Conservation (phyloP, 2,329 filamentous ascomycete species). For the Cladosporium sp. region DNA sequence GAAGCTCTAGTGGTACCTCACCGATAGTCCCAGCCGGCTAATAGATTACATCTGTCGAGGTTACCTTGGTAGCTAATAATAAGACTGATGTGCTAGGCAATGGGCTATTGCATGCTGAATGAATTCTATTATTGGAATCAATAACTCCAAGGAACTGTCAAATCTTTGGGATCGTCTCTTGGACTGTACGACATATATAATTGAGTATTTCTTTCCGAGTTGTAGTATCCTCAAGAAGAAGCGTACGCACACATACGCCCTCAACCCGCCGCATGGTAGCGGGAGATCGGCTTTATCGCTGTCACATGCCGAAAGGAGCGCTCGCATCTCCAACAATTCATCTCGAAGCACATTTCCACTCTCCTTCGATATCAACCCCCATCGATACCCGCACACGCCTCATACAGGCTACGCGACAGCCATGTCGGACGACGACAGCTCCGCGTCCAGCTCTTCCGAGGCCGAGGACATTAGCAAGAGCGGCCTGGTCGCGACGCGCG, state of each 20-base stretch:
- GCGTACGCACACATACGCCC: neutral
- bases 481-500: slow-evolving; percentile 70
- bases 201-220: too few species aligned
- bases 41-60: neutral
- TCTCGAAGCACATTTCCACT: neutral
- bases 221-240: neutral
- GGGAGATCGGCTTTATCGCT: neutral
- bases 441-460: slow-evolving; percentile 18
- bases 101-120: too few species aligned
- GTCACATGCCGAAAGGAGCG: slow-evolving; percentile 9
- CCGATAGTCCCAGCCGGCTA: neutral
- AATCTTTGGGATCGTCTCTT: too few species aligned
- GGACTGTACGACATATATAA: too few species aligned
- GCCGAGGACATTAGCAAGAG: slow-evolving; percentile 34
- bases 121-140: too few species aligned
- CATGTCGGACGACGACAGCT: slow-evolving; percentile 20
- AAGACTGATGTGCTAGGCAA: neutral
- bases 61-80: neutral
- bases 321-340: neutral
- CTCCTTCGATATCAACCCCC: neutral
- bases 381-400: neutral
- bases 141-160: too few species aligned
- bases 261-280: neutral
- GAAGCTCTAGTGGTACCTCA: neutral
- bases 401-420: neutral